Evolutionary conservation across 768 basidiomycete genomes (phyloP).

Genomic region (Tulasnella sp.): DNA sequence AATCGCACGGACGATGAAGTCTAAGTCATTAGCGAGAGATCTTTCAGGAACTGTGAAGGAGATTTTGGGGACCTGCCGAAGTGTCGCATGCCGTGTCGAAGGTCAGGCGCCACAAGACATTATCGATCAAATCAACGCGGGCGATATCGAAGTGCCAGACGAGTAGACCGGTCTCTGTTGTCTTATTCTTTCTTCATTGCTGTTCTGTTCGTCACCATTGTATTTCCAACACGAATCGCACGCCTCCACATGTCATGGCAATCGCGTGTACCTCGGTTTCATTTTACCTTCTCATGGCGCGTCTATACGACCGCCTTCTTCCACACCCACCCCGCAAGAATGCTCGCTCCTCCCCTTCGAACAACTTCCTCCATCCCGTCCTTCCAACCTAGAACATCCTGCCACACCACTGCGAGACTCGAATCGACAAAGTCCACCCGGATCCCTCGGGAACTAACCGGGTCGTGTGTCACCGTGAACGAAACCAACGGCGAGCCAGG

Average conservation of each 20-base stretch:
- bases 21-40: conserved; percentile 87
- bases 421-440: conserved; percentile 38
- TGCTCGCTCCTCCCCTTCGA: conserved; percentile 57
- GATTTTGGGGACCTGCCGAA: conserved; percentile 96
- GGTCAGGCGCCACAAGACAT: conserved; percentile 86
- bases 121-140: conserved; percentile 75
- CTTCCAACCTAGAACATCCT: conserved; percentile 27
- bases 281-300: not conserved
- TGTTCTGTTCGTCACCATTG: not conserved
- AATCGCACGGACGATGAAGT: conserved; percentile 91
- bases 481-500: conserved; percentile 53
- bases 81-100: conserved; percentile 91
- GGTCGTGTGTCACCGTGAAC: conserved; percentile 51
- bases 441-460: conserved; percentile 41
- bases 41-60: conserved; percentile 86
- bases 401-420: conserved; percentile 22
- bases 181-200: not conserved
- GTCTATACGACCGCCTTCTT: conserved; percentile 1
- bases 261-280: too few relatives aligned
- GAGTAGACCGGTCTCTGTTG: conserved; percentile 41
- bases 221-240: conserved; percentile 5
- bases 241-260: too few relatives aligned
- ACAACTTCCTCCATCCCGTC: conserved; percentile 56
- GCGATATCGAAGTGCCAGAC: conserved; percentile 75
- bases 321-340: conserved; percentile 58